These are phyloP conservation scores for Verticillium albo-atrum DNA, from an alignment of 2,329 filamentous ascomycete genomes.

Conservation along the genomic window DNA sequence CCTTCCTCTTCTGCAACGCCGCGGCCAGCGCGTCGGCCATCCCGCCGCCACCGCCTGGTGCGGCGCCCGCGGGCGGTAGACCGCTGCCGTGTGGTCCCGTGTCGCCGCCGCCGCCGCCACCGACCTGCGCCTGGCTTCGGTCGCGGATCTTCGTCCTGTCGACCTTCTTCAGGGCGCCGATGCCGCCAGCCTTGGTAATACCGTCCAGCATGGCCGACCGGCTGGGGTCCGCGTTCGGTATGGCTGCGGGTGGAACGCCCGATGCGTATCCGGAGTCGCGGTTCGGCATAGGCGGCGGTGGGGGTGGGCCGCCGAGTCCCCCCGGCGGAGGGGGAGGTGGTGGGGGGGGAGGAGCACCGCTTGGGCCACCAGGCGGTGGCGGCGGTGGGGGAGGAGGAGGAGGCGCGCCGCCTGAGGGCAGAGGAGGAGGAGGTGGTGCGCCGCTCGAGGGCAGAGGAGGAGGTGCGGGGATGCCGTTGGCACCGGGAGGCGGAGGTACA, in stretches of 20 bases:
- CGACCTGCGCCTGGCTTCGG: constrained; percentile 61
- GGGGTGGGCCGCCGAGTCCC: constrained; percentile 35
- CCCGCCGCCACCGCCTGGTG: constrained; percentile 52
- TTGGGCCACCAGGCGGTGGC: constrained; percentile 33
- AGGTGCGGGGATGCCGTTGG: constrained; percentile 31
- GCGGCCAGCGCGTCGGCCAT: constrained; percentile 81
- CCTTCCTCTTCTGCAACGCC: constrained; percentile 76
- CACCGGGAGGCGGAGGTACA: constrained; percentile 47
- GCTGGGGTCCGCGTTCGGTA: constrained; percentile 28
- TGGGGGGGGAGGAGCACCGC: constrained; percentile 25
- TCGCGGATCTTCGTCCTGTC: constrained; percentile 66
- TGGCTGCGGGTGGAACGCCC: constrained; percentile 40
- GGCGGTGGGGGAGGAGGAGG: constrained; percentile 26
- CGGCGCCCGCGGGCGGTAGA: constrained; percentile 45
- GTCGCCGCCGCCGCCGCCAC: constrained; percentile 39
- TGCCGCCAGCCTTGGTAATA: constrained; percentile 66
- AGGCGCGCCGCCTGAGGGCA: constrained; percentile 30
- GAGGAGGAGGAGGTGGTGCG: constrained; percentile 39
- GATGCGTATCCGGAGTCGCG: constrained; percentile 55
- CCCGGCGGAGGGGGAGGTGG: constrained; percentile 29
- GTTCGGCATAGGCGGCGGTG: constrained; percentile 52
- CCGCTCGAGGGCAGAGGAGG: constrained; percentile 24
- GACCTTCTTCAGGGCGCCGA: constrained; percentile 70
- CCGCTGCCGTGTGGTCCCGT: constrained; percentile 48
- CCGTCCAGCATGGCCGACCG: constrained; percentile 63